These are phyloP conservation scores for Akanthomyces dipterigenus DNA, from an alignment of 2,329 filamentous ascomycete species.

Conservation along the genomic window DNA sequence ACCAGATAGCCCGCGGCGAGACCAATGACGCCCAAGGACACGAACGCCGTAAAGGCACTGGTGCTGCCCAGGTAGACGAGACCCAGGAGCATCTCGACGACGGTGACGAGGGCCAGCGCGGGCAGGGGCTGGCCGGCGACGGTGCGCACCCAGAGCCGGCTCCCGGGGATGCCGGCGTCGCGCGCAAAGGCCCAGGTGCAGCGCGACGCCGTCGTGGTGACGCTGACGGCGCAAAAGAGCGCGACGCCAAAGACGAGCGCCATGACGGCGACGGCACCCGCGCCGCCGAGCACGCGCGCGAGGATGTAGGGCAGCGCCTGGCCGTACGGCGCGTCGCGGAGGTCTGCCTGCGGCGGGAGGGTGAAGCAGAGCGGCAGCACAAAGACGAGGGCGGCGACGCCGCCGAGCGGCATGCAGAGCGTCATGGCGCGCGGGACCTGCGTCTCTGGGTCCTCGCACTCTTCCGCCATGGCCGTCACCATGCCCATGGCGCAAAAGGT, in stretches of 20 bases:
- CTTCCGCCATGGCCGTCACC: conserved; percentile 57
- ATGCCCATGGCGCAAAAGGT: conserved; percentile 53
- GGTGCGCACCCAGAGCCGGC: conserved; percentile 42
- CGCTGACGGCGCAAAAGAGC: conserved; percentile 51
- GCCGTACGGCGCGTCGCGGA: conserved; percentile 40
- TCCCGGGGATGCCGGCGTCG: conserved; percentile 49
- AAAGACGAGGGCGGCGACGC: conserved; percentile 48
- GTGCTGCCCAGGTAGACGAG: conserved; percentile 46
- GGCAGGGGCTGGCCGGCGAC: conserved; percentile 48
- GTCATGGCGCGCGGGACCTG: conserved; percentile 47
- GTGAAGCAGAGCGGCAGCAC: conserved; percentile 33
- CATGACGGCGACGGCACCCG: conserved; percentile 43
- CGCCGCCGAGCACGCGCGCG: conserved; percentile 42
- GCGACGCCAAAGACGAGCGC: conserved; percentile 50
- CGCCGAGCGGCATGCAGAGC: conserved; percentile 45
- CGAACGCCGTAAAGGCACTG: conserved; percentile 10
- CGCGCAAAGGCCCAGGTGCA: conserved; percentile 55
- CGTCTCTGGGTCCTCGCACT: conserved; percentile 44
- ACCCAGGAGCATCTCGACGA: conserved; percentile 46
- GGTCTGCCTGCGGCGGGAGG: conserved; percentile 32
- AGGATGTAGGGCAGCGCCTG: conserved; percentile 52
- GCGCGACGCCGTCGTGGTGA: conserved; percentile 52
- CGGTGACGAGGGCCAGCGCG: conserved; percentile 48
- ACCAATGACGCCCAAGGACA: conserved; percentile 48
- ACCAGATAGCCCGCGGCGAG: conserved; percentile 50